Evolutionary conservation across 2,329 filamentous ascomycete genomes (phyloP).

Genomic region (Hymenoscyphus albidus): DNA sequence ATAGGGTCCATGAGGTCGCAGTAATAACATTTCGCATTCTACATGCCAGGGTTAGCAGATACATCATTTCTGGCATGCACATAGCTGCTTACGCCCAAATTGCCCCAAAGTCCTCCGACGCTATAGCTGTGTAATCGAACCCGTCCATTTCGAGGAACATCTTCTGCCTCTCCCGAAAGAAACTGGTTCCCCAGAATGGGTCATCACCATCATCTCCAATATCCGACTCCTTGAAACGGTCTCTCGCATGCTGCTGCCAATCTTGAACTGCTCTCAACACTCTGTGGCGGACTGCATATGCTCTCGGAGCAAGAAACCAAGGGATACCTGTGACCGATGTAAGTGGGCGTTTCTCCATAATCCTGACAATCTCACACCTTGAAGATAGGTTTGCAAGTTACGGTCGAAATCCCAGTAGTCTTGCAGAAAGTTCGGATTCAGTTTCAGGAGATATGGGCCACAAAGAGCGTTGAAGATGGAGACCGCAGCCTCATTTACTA

Average conservation of each 20-base stretch:
- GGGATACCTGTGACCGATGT: background rate
- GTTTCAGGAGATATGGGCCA: background rate
- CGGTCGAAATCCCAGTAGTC: slow-evolving; percentile 4
- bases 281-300: background rate
- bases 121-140: background rate
- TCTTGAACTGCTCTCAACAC: background rate
- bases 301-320: slow-evolving; percentile 4
- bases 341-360: background rate
- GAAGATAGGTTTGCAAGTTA: slow-evolving; percentile 1
- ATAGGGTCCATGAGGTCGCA: background rate
- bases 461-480: slow-evolving; percentile 1
- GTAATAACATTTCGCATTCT: background rate
- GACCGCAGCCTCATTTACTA: background rate
- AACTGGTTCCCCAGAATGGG: slow-evolving; percentile 1
- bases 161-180: slow-evolving; percentile 1
- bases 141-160: slow-evolving; percentile 6
- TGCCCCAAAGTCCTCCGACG: background rate
- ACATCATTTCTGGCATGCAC: background rate
- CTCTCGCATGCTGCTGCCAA: background rate
- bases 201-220: background rate
- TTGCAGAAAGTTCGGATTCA: background rate
- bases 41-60: background rate
- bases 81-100: background rate
- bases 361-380: background rate
- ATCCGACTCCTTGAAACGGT: background rate